A percentile compares a stretch with the other conserved stretches of the same genome.
Conservation (phyloP, 371 early-diverging fungal species). For the Chytridium lagenaria region DNA sequence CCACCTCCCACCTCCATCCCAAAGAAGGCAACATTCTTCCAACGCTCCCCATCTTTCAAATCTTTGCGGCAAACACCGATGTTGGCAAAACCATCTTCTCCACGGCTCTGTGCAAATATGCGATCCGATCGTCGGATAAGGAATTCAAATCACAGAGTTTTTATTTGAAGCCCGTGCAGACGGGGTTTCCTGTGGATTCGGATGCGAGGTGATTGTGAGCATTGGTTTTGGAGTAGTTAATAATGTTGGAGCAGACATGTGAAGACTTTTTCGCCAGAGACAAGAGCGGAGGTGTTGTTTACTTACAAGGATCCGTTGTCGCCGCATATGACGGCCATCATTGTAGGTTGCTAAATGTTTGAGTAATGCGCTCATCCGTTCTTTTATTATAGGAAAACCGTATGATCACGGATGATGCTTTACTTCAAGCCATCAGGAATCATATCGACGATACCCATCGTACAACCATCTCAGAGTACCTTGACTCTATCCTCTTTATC, state of each 20-base stretch:
- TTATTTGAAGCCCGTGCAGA: slow-evolving; percentile 85
- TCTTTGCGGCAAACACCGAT: slow-evolving; percentile 84
- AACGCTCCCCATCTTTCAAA: slow-evolving; percentile 32
- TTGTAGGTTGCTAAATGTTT: slow-evolving; percentile 22
- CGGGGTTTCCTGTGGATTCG: slow-evolving; percentile 80
- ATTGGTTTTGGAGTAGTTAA: too few relatives aligned
- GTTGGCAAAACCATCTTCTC: slow-evolving; percentile 85
- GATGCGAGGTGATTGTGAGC: slow-evolving; percentile 80
- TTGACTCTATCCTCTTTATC: slow-evolving; percentile 51
- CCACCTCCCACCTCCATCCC: too few relatives aligned
- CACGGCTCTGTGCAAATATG: slow-evolving; percentile 66
- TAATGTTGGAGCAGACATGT: too few relatives aligned
- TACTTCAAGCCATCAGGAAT: slow-evolving; percentile 56
- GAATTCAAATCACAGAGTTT: slow-evolving; percentile 41
- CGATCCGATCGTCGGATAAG: slow-evolving; percentile 40
- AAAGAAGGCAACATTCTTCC: slow-evolving; percentile 9
- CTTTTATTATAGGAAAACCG: slow-evolving; percentile 40
- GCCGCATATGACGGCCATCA: slow-evolving; percentile 65
- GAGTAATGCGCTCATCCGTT: not conserved
- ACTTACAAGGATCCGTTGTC: slow-evolving; percentile 78
- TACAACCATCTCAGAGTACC: not conserved
- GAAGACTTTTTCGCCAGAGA: slow-evolving; percentile 52
- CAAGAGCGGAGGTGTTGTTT: slow-evolving; percentile 63
- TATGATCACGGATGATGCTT: slow-evolving; percentile 47
- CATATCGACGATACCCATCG: slow-evolving; percentile 41